Base-by-base conservation (phyloP, 139 green algal species). In the Chlamydomonas incerta region DNA sequence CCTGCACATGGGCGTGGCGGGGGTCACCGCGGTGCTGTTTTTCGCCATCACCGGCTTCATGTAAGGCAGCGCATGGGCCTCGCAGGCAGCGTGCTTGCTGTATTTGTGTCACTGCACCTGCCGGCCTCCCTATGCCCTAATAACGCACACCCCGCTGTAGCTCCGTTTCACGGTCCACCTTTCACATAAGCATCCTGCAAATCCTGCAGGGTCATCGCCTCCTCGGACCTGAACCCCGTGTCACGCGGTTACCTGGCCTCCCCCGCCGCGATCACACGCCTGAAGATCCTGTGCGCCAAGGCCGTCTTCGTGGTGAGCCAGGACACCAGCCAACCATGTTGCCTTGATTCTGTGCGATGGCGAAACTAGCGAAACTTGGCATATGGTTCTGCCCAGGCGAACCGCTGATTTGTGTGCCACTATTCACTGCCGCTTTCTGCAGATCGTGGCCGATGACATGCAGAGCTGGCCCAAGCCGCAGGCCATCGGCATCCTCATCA, bases 141-240 rank as follows among this genome's bases (percentile, higher is more conserved):
- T n/a, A n/a, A n/a, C n/a, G n/a, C n/a, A n/a, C n/a, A n/a, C n/a
- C n/a, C n/a, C n/a, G n/a, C n/a, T n/a, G n/a, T n/a, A n/a, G n/a
- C n/a, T n/a, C n/a, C n/a, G n/a, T n/a, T n/a, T n/a, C n/a, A n/a
- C n/a, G n/a, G n/a, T n/a, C n/a, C n/a, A n/a, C 41, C 41, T 50
- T 8, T 50, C 41, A 50, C 41, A 50, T n/a, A n/a, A n/a, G n/a
- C n/a, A n/a, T n/a, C n/a, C n/a, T n/a, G n/a, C n/a, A n/a, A n/a
- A n/a, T n/a, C 41, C 41, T 18, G 55, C 55, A 62, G 24, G 60
- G 28, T 74, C 26, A 21, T 74, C 1, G 68, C 68, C 0, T 41
- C 26, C 34, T 74, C 26, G 33, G 68, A 74, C 68, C 68, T 74
- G 26, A 74, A 74, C 68, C 68, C 68, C 20, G 34, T 74, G 18